A percentile compares a stretch with the other conserved stretches of the same genome.
phyloP scores from a whole-genome alignment of 306 rosid genomes.

The Glycyrrhiza uralensis region DNA sequence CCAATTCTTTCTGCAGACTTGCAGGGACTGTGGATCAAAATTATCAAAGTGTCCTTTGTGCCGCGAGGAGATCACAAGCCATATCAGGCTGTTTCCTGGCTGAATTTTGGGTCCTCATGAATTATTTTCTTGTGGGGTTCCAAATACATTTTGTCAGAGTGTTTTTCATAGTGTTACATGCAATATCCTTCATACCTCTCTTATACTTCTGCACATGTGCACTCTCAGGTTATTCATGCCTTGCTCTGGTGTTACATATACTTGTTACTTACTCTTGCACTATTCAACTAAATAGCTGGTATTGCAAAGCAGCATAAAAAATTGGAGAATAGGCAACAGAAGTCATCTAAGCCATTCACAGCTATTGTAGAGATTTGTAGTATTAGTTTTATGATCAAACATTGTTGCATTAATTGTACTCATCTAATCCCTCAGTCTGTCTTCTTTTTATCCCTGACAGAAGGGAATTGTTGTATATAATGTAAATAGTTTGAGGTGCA shows the following conservation, averaged over 20 bases:
- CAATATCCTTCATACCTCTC: not conserved
- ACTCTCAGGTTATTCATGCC: not conserved
- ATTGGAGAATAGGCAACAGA: not conserved
- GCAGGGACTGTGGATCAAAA: slow-evolving; percentile 43
- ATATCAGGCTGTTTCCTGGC: slow-evolving; percentile 31
- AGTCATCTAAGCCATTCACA: not conserved
- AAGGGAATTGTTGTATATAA: not conserved
- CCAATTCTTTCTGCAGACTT: slow-evolving; percentile 27
- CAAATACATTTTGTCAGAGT: not conserved
- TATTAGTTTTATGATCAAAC: no score
- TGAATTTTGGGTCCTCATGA: slow-evolving; percentile 6
- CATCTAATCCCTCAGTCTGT: not conserved
- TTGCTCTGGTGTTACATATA: not conserved
- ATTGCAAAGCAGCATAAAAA: not conserved
- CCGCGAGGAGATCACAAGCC: slow-evolving; percentile 35
- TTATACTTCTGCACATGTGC: not conserved
- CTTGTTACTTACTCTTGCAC: not conserved
- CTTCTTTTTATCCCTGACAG: not conserved
- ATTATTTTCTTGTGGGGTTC: not conserved
- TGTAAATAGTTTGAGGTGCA: not conserved
- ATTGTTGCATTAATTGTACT: not conserved
- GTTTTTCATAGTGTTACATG: not conserved
- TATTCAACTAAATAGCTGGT: not conserved
- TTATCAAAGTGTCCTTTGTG: slow-evolving; percentile 43
- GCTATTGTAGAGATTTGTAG: not conserved